phyloP scores from a whole-genome alignment of 495 filamentous ascomycete species.

The Lichenothelia convexa region DNA sequence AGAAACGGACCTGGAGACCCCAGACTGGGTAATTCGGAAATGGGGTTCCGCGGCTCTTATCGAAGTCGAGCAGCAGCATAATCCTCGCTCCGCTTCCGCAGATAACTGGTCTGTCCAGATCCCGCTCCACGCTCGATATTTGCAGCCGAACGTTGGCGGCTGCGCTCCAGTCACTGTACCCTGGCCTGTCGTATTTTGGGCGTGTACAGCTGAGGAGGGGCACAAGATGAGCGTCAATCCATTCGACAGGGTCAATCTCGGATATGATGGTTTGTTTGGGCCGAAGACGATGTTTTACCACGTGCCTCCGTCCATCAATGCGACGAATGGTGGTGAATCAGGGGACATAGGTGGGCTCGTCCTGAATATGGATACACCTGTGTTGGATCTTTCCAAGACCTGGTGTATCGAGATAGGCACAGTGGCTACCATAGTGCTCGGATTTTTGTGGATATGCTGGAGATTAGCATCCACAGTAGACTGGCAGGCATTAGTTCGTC shows the following conservation, averaged over 20 bases:
- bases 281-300: conserved; percentile 75
- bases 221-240: conserved; percentile 61
- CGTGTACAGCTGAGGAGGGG: conserved; percentile 56
- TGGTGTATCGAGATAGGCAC: conserved; percentile 53
- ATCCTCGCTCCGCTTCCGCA: neutral
- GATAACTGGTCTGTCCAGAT: conserved; percentile 51
- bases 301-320: conserved; percentile 35
- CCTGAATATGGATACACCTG: conserved; percentile 51
- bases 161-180: conserved; percentile 33
- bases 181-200: conserved; percentile 82
- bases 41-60: conserved; percentile 75
- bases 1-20: conserved; percentile 84
- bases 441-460: conserved; percentile 60
- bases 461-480: conserved; percentile 29
- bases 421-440: conserved; percentile 43
- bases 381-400: conserved; percentile 44
- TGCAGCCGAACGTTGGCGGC: conserved; percentile 36
- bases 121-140: conserved; percentile 76
- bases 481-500: too few relatives aligned
- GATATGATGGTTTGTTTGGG: conserved; percentile 74
- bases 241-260: conserved; percentile 68
- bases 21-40: conserved; percentile 52
- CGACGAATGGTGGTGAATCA: conserved; percentile 8
- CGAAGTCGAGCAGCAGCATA: conserved; percentile 34
- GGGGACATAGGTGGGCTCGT: conserved; percentile 31